phyloP scores from a whole-genome alignment of 1,284 basidiomycete species.

The Rhodotorula sp. region DNA sequence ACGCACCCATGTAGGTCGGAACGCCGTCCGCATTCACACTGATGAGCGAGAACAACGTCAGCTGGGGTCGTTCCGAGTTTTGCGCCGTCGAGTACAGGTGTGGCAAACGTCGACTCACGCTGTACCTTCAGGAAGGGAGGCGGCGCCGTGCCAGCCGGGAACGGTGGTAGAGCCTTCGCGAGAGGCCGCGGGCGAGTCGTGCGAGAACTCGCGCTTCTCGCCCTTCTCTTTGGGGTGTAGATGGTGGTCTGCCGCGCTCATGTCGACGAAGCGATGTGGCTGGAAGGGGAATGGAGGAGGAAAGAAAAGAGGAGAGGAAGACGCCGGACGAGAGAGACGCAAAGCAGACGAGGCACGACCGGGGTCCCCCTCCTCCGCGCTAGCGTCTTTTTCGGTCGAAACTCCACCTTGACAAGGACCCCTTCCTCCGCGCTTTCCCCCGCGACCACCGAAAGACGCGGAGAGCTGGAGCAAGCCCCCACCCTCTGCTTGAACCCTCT shows the following conservation, averaged over 20 bases:
- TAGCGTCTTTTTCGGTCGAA: not conserved
- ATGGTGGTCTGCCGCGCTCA: conserved; percentile 11
- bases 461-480: not conserved
- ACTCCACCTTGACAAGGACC: too few relatives aligned
- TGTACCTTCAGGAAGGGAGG: not conserved
- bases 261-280: not conserved
- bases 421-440: too few relatives aligned
- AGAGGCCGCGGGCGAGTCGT: not conserved
- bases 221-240: not conserved
- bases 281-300: not conserved
- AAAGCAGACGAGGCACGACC: not conserved
- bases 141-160: not conserved
- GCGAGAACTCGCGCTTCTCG: conserved; percentile 17
- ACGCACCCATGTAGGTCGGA: conserved; percentile 24
- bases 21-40: conserved; percentile 14
- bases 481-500: not conserved
- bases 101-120: not conserved
- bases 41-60: not conserved
- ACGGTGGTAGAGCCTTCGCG: not conserved
- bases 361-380: not conserved
- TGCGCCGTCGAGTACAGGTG: not conserved
- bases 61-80: too few relatives aligned
- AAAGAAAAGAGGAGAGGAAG: not conserved
- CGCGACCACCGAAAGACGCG: too few relatives aligned
- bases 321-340: not conserved